These are phyloP conservation scores for Mortierella sp. DNA, from an alignment of 371 early-diverging fungal genomes.

Conservation along the genomic window DNA sequence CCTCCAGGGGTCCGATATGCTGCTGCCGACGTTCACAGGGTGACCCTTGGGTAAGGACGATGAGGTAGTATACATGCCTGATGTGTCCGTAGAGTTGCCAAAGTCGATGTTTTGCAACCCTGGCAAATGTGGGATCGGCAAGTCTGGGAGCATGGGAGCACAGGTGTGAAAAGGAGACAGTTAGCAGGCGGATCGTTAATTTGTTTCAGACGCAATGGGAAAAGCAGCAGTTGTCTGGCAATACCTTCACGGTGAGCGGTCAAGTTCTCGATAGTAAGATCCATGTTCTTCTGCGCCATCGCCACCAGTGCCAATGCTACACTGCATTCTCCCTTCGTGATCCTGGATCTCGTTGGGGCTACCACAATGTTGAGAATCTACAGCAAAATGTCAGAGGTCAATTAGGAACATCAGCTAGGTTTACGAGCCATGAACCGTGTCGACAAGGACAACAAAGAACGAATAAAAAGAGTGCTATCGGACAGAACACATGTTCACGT, in stretches of 20 bases:
- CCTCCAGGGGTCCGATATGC: constrained; percentile 39
- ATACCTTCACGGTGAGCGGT: constrained; percentile 65
- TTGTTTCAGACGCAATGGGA: not conserved
- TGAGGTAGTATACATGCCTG: constrained; percentile 28
- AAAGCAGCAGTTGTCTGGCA: not conserved
- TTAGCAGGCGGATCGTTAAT: too few species aligned
- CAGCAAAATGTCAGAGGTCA: not conserved
- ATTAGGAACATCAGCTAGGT: not conserved
- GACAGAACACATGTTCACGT: constrained; percentile 6
- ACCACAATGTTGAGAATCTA: constrained; percentile 62
- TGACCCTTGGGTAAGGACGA: constrained; percentile 29
- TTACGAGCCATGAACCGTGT: too few species aligned
- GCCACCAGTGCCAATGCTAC: constrained; percentile 77
- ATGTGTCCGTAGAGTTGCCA: constrained; percentile 21
- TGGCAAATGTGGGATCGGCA: constrained; percentile 53
- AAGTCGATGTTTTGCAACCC: constrained; percentile 49
- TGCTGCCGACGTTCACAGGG: constrained; percentile 28
- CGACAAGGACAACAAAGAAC: not conserved
- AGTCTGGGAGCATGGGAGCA: constrained; percentile 16
- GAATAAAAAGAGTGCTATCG: not conserved
- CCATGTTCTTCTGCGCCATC: constrained; percentile 85
- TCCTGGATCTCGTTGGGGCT: constrained; percentile 64
- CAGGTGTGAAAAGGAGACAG: too few species aligned
- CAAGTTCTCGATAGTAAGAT: constrained; percentile 66
- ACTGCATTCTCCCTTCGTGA: constrained; percentile 78